Percentiles rank a stretch among this genome's conserved stretches.
These are phyloP conservation scores for Penicillium expansum DNA, from an alignment of 2,329 filamentous ascomycete species.

Conservation along the genomic window DNA sequence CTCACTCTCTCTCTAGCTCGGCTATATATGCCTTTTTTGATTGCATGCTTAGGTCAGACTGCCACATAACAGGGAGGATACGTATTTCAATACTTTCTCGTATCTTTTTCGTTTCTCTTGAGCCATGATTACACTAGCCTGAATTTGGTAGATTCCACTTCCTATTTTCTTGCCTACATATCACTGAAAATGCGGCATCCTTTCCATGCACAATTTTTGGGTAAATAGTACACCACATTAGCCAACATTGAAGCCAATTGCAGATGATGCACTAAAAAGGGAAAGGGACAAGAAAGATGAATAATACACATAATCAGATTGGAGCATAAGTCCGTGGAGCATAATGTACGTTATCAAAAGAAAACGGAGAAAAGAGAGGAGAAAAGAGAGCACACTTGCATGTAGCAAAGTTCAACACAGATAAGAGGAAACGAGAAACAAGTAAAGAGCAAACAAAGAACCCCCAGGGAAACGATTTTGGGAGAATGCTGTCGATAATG, in stretches of 20 bases:
- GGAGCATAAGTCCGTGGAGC: conserved; percentile 8
- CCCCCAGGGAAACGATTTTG: conserved; percentile 21
- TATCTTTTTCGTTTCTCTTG: neutral
- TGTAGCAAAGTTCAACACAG: conserved; percentile 9
- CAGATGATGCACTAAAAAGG: no score
- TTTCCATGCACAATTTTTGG: no score
- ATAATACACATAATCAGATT: conserved; percentile 10
- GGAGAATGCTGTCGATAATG: conserved; percentile 13
- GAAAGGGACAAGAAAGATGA: neutral
- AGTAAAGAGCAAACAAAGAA: conserved; percentile 16
- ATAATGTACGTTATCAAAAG: conserved; percentile 20
- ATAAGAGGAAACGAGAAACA: conserved; percentile 22
- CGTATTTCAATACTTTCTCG: neutral
- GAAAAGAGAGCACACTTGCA: conserved; percentile 6
- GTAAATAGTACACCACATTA: neutral
- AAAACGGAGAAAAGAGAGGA: neutral
- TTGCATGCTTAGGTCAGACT: neutral
- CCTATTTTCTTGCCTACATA: neutral
- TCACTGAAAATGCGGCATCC: neutral
- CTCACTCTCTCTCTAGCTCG: neutral
- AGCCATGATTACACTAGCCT: neutral
- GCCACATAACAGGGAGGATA: neutral
- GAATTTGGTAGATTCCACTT: neutral
- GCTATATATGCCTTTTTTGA: neutral
- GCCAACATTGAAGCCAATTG: neutral